Percentiles rank a stretch among this genome's conserved stretches.
Evolutionary conservation across 441 rosid species (phyloP).

Genomic region (Iberis amara): DNA sequence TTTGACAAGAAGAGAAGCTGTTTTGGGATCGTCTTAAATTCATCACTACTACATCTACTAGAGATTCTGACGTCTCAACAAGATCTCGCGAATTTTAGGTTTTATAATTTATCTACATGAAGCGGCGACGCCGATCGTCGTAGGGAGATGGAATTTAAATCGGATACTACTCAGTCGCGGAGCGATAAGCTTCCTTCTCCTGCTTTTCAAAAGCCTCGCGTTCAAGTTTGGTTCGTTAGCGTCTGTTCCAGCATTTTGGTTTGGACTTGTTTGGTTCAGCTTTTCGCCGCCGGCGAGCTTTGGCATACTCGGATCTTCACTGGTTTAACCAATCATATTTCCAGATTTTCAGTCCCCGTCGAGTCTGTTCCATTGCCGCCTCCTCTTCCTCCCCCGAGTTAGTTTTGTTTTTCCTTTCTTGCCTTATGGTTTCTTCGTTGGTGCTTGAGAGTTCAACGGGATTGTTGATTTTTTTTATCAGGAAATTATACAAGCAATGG

Average conservation of each 20-base stretch:
- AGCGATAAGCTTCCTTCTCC: slow-evolving; percentile 50
- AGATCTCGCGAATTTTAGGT: slow-evolving; percentile 19
- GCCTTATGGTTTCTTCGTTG: slow-evolving; percentile 4
- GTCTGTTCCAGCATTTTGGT: slow-evolving; percentile 84
- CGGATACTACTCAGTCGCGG: slow-evolving; percentile 47
- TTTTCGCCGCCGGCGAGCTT: slow-evolving; percentile 73
- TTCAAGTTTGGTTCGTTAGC: slow-evolving; percentile 80
- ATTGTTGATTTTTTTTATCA: slow-evolving; percentile 31
- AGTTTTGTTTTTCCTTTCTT: slow-evolving; percentile 23
- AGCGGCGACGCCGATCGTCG: slow-evolving; percentile 57
- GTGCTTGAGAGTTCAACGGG: not conserved
- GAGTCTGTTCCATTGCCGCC: slow-evolving; percentile 38
- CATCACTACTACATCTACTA: too few species aligned
- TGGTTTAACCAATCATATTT: slow-evolving; percentile 43
- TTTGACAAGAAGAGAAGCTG: slow-evolving; percentile 20
- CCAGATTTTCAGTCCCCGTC: slow-evolving; percentile 37
- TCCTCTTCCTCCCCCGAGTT: slow-evolving; percentile 54
- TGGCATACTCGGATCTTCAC: slow-evolving; percentile 70
- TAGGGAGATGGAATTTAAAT: slow-evolving; percentile 77
- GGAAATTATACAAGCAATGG: slow-evolving; percentile 90
- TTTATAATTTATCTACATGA: slow-evolving; percentile 50
- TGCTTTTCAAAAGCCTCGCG: slow-evolving; percentile 51
- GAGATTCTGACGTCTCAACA: not conserved
- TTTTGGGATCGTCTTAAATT: too few species aligned
- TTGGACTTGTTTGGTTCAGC: slow-evolving; percentile 99